Evolutionary conservation across 495 filamentous ascomycete genomes (phyloP), one percentile per base, ranked within the genome.

Genomic region (Annulohypoxylon stygium): DNA sequence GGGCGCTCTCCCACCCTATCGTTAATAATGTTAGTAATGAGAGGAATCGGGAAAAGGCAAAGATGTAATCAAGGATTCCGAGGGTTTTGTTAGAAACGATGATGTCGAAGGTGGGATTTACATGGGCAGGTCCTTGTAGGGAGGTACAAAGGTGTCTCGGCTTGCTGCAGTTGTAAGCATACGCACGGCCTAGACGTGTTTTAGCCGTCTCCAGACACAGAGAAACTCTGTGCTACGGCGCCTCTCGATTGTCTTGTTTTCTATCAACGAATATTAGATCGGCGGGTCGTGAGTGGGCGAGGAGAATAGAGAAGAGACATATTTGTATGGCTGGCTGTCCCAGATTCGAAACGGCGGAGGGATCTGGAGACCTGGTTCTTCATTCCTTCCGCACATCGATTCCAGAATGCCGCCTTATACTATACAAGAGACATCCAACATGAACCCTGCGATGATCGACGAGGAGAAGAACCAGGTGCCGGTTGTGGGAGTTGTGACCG

Each of bases 391-490:
- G 8, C n/a, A 45, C 23, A 65, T 23, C 18, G 10, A 36, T 43
- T 37, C 16, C n/a, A 23, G 8, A 57, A 37, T 43, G 41, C 16
- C 66, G 41, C 30, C 4, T 36, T 1, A 43, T 12, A 26, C 7
- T 3, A 26, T 7, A 55, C 8, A 10, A 51, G 53, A 47, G 4
- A 61, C 8, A 8, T 25, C 34, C 25, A 67, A 14, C 37, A 74
- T 70, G 67, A 58, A 36, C 48, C 39, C 39, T 33, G 47, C 36
- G 6, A 34, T 43, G 33, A 63, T 34, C 53, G 61, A 74, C 57
- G 48, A 41, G 51, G 71, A 74, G 34, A 70, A 74, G 51, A 70
- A 67, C 16, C 41, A 10, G 12, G 36, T 39, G 16, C 10, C 26
- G 7, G 10, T 66, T 33, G 48, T 57, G 11, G 67, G 50, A 7